These are phyloP conservation scores for Eucalyptus cloeziana DNA, from an alignment of 345 rosid species.

Conservation along the genomic window DNA sequence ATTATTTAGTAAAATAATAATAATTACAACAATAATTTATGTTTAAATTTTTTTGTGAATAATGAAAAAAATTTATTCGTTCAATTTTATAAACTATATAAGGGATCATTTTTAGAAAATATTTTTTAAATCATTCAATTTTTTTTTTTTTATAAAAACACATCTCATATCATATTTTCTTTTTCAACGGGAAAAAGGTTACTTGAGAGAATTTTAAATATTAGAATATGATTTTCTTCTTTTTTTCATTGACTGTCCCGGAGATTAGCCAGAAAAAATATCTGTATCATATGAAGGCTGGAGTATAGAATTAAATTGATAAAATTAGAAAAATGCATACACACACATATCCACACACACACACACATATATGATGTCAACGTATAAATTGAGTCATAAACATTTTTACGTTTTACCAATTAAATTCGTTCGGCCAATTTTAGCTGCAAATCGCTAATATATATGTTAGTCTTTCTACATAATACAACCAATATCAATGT, in stretches of 20 bases:
- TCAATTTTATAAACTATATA: not conserved
- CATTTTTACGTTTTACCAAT: too few relatives aligned
- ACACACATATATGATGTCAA: too few relatives aligned
- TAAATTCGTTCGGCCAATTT: too few relatives aligned
- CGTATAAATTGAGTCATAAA: too few relatives aligned
- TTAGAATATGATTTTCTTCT: not conserved
- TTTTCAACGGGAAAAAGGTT: not conserved
- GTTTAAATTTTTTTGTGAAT: not conserved
- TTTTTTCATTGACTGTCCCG: not conserved
- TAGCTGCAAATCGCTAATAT: too few relatives aligned
- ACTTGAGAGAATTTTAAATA: not conserved
- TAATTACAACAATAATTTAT: not conserved
- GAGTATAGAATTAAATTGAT: too few relatives aligned
- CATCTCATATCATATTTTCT: not conserved
- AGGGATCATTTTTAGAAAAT: not conserved
- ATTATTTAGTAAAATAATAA: not conserved
- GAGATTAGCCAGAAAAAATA: not conserved
- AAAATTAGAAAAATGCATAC: not conserved
- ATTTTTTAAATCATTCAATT: not conserved
- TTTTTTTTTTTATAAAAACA: not conserved
- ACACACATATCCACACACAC: not conserved
- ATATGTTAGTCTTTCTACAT: too few relatives aligned
- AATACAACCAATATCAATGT: rapidly evolving
- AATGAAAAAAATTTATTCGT: rapidly evolving
- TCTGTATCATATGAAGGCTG: not conserved